Evolutionary conservation across 345 rosid species (phyloP).

Genomic region (Gossypium longicalyx): DNA sequence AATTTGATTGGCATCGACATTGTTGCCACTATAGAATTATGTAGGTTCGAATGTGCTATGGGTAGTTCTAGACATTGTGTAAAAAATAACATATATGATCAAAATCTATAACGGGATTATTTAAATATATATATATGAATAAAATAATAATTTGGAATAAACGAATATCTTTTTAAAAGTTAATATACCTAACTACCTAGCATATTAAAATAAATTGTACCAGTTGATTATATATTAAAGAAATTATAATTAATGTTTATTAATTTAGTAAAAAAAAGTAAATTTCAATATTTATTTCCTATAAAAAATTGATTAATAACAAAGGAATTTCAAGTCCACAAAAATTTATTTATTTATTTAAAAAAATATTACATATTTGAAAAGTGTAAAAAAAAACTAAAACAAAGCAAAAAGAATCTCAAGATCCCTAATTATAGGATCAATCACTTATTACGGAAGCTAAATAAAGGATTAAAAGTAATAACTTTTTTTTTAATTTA

Average conservation of each 20-base stretch:
- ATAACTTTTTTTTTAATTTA: too few relatives aligned
- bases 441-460: neutral
- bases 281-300: too few relatives aligned
- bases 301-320: neutral
- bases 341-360: neutral
- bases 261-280: too few relatives aligned
- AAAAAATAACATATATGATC: too few relatives aligned
- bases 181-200: neutral
- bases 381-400: neutral
- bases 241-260: neutral
- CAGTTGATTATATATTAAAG: neutral
- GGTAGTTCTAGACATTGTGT: rapidly evolving
- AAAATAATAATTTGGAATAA: too few relatives aligned
- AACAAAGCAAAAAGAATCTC: neutral
- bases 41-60: too few relatives aligned
- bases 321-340: neutral
- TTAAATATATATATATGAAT: too few relatives aligned
- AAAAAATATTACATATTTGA: neutral
- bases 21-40: rapidly evolving
- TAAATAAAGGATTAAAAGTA: neutral
- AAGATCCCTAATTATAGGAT: neutral
- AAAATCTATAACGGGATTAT: too few relatives aligned
- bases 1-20: rapidly evolving
- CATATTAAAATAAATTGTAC: too few relatives aligned
- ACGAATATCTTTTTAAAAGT: too few relatives aligned